Evolutionary conservation across 164 flowering plant species (phyloP), one percentile per base, ranked within the genome.

Genomic region (Vitis amurensis): DNA sequence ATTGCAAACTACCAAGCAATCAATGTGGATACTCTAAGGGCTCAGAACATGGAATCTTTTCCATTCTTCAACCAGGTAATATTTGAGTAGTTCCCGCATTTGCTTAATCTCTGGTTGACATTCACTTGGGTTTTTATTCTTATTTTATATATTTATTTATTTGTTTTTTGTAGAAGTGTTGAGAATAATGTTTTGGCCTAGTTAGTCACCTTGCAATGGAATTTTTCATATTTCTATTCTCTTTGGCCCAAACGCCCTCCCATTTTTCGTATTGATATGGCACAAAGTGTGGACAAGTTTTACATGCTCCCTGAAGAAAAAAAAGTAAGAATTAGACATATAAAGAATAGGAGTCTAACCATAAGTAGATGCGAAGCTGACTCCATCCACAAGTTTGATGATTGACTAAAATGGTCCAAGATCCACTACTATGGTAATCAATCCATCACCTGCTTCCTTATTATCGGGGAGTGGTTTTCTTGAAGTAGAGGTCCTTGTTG

Each of bases 21-120:
- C 73, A 92, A 94, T 75, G 72, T 57, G 50, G 97, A 91, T 74
- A 91, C 88, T 10, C 83, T 94, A 37, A 81, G 97, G 71, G 97
- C 95, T 58, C 98, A 94, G 70, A 92, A 94, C 66, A 84, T 92
- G 92, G 97, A 94, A 80, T 85, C 97, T 37, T 78, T 84, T 84
- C 97, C 97, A 13, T 91, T 86, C 77, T 94, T 94, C 82, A 92
- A 94, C 78, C 97, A 92, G 95, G 98, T 88, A 73, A 31, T 57
- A 44, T 49, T 63, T 67, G 3, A 6, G 59, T 44, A 19, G 8
- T 66, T 9, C 52, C 50, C 23, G 4, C 64, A 19, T 17, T 17
- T 66, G 31, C 50, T 50, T 49, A 1, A 29, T 9, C 31, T 65
- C 16, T 50, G 2, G 8, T 50, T 31, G 4, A 29, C 15, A 31